These are phyloP conservation scores for Draba incana DNA, from an alignment of 345 rosid genomes.

Conservation along the genomic window DNA sequence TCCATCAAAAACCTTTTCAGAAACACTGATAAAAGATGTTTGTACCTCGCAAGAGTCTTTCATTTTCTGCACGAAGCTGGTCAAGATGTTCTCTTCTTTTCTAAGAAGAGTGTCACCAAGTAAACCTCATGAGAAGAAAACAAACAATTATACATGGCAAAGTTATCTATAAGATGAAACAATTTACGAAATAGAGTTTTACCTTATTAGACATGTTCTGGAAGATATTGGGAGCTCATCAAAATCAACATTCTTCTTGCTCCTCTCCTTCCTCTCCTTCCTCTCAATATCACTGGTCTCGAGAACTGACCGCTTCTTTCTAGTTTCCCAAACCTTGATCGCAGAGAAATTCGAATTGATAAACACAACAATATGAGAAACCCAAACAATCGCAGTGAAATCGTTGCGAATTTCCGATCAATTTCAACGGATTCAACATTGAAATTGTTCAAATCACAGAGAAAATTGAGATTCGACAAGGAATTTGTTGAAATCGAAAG, in stretches of 20 bases:
- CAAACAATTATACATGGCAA: background rate
- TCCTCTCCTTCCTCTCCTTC: constrained; percentile 45
- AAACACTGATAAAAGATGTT: background rate
- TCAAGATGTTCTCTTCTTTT: constrained; percentile 66
- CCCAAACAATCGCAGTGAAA: too few species aligned
- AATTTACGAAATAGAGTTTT: background rate
- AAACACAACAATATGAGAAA: too few species aligned
- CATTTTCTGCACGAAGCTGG: constrained; percentile 77
- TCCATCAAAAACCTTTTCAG: background rate
- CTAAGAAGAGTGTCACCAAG: constrained; percentile 37
- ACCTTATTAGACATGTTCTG: constrained; percentile 65
- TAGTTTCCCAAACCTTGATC: constrained; percentile 17
- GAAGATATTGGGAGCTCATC: constrained; percentile 46
- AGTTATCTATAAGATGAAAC: background rate
- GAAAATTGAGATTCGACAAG: too few species aligned
- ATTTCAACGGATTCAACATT: too few species aligned
- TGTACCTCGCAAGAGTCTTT: constrained; percentile 84
- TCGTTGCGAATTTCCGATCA: too few species aligned
- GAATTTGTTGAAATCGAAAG: too few species aligned
- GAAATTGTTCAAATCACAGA: too few species aligned
- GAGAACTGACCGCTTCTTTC: constrained; percentile 30
- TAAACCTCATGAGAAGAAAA: background rate
- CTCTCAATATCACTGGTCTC: constrained; percentile 31
- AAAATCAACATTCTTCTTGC: constrained; percentile 39
- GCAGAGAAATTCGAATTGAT: too few species aligned